Evolutionary conservation across 1,284 basidiomycete genomes (phyloP).

Genomic region (Albatrellus sp.): DNA sequence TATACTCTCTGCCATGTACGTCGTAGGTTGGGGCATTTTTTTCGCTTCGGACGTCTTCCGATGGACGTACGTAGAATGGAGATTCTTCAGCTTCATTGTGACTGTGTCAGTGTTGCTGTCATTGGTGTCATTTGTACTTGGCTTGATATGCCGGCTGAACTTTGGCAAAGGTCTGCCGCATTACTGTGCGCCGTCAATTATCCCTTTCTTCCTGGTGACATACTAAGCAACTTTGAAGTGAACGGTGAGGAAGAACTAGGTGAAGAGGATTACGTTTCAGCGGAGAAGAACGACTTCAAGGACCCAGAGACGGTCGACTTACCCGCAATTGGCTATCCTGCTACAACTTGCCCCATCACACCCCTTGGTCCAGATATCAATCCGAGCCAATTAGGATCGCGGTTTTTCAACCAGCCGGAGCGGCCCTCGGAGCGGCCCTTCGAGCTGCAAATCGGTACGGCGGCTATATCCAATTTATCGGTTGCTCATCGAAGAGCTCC

Average conservation of each 20-base stretch:
- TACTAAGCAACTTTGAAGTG: slow-evolving; percentile 25
- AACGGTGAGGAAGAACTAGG: slow-evolving; percentile 39
- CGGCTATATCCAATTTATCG: slow-evolving; percentile 1
- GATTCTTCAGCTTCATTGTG: slow-evolving; percentile 59
- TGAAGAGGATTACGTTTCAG: slow-evolving; percentile 34
- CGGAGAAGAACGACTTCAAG: slow-evolving; percentile 18
- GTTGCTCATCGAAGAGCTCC: slow-evolving; percentile 2
- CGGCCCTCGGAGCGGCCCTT: slow-evolving; percentile 30
- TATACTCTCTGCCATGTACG: slow-evolving; percentile 41
- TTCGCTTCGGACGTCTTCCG: slow-evolving; percentile 61
- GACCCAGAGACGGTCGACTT: slow-evolving; percentile 57
- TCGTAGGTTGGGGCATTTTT: slow-evolving; percentile 59
- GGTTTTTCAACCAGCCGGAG: slow-evolving; percentile 33
- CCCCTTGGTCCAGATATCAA: slow-evolving; percentile 31
- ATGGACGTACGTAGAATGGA: slow-evolving; percentile 64
- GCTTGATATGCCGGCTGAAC: slow-evolving; percentile 55
- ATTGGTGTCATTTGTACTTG: slow-evolving; percentile 41
- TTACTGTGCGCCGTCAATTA: slow-evolving; percentile 37
- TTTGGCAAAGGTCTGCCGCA: slow-evolving; percentile 62
- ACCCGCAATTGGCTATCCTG: slow-evolving; percentile 35
- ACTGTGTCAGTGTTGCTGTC: slow-evolving; percentile 46
- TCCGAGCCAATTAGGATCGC: slow-evolving; percentile 28
- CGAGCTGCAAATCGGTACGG: slow-evolving; percentile 15
- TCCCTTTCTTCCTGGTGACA: slow-evolving; percentile 1
- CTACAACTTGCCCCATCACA: slow-evolving; percentile 44